phyloP scores from a whole-genome alignment of 495 filamentous ascomycete species.

The Filosporella fistucella region DNA sequence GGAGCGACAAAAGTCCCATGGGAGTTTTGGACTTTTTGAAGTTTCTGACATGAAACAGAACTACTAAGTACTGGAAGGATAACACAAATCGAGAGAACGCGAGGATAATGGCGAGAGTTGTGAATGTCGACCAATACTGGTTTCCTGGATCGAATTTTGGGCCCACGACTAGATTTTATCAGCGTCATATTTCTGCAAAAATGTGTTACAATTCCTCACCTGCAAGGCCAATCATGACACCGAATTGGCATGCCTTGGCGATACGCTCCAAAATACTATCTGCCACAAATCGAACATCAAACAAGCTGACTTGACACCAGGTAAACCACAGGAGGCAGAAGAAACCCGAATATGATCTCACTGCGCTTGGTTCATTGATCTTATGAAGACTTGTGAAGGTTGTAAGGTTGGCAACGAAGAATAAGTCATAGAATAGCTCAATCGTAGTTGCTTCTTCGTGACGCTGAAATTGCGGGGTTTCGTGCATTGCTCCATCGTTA shows the following conservation, averaged over 20 bases:
- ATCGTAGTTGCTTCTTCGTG: constrained; percentile 12
- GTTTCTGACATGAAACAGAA: not conserved
- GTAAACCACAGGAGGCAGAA: constrained; percentile 69
- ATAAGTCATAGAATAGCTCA: constrained; percentile 65
- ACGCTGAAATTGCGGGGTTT: too few species aligned
- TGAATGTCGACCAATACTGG: too few species aligned
- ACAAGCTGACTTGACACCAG: constrained; percentile 64
- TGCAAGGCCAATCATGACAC: constrained; percentile 59
- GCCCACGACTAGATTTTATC: too few species aligned
- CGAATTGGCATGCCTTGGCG: constrained; percentile 57
- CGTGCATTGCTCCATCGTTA: too few species aligned
- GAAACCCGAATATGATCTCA: constrained; percentile 53
- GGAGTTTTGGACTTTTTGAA: too few species aligned
- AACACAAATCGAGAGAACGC: constrained; percentile 48
- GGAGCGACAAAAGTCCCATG: too few species aligned
- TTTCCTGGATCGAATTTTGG: too few species aligned
- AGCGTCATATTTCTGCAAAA: too few species aligned
- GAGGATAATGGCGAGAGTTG: too few species aligned
- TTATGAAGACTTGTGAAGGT: constrained; percentile 56
- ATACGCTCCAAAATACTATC: constrained; percentile 62
- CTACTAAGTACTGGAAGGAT: too few species aligned
- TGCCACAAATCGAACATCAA: constrained; percentile 62
- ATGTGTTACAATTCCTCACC: too few species aligned
- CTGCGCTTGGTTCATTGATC: constrained; percentile 33
- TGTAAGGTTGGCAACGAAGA: constrained; percentile 65